These are phyloP conservation scores for Corynespora cassiicola DNA, from an alignment of 2,329 filamentous ascomycete genomes.

Conservation along the genomic window DNA sequence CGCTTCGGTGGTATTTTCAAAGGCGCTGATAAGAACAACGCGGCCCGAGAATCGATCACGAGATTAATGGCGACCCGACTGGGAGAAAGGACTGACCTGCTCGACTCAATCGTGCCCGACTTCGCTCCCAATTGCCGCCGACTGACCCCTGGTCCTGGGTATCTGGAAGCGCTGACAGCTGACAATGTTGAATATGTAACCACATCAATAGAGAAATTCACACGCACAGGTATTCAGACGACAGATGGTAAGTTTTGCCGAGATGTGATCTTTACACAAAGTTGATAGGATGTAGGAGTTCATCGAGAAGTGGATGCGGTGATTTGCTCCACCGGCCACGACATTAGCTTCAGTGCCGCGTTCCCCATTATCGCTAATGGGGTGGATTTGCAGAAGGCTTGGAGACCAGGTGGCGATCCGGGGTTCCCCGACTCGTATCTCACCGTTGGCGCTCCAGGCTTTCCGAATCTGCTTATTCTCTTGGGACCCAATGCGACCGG, in stretches of 20 bases:
- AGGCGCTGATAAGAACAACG: conserved; percentile 23
- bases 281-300: conserved; percentile 6
- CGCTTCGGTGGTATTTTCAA: conserved; percentile 42
- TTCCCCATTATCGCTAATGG: conserved; percentile 33
- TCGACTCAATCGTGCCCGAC: conserved; percentile 42
- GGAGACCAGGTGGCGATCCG: conserved; percentile 50
- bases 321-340: conserved; percentile 70
- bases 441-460: conserved; percentile 25
- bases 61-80: conserved; percentile 34
- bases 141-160: conserved; percentile 31
- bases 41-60: conserved; percentile 14
- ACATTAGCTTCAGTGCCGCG: conserved; percentile 41
- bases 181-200: conserved; percentile 48
- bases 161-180: conserved; percentile 44
- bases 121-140: conserved; percentile 14
- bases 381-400: conserved; percentile 27
- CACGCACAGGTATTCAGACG: conserved; percentile 36
- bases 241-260: conserved; percentile 31
- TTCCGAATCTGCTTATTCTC: conserved; percentile 60
- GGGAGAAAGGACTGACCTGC: conserved; percentile 37
- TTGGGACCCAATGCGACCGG: conserved; percentile 61
- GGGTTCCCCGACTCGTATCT: conserved; percentile 36
- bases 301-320: conserved; percentile 43
- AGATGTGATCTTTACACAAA: conserved; percentile 1
- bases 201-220: conserved; percentile 14